Conservation (phyloP, 2,329 filamentous ascomycete species). For the Penicillium sp. region DNA sequence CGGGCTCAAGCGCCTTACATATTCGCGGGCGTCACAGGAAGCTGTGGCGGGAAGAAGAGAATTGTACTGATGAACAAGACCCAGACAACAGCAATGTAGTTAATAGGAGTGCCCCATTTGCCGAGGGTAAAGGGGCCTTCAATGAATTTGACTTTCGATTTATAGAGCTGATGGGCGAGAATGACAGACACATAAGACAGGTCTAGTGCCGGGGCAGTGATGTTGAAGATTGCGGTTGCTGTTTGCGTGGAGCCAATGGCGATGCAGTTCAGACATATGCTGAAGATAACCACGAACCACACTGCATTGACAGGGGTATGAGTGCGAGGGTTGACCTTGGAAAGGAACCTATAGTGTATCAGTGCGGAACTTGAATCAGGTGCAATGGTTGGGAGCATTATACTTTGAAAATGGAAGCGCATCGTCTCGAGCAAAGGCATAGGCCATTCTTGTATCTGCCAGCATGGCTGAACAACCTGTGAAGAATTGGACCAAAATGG, state of each 20-base stretch:
- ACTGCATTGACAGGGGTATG: conserved; percentile 62
- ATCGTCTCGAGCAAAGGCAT: conserved; percentile 59
- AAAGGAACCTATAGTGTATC: conserved; percentile 45
- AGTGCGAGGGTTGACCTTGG: conserved; percentile 53
- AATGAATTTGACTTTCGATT: conserved; percentile 52
- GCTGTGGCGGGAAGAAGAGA: conserved; percentile 53
- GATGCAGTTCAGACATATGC: conserved; percentile 50
- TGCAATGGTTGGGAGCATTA: conserved; percentile 3
- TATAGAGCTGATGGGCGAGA: conserved; percentile 56
- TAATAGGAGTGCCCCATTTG: conserved; percentile 54
- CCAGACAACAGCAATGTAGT: conserved; percentile 58
- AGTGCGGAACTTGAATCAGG: not conserved
- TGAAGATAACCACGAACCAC: conserved; percentile 62
- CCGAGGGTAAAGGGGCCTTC: conserved; percentile 60
- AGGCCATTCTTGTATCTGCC: conserved; percentile 62
- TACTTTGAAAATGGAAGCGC: conserved; percentile 60
- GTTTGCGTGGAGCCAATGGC: conserved; percentile 46
- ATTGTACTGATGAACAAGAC: conserved; percentile 62
- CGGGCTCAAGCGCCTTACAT: conserved; percentile 39
- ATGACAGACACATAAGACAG: conserved; percentile 61
- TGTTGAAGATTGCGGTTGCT: conserved; percentile 51
- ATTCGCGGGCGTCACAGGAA: conserved; percentile 49
- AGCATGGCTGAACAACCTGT: conserved; percentile 64
- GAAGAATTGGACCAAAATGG: conserved; percentile 64
- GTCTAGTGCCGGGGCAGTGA: conserved; percentile 54